A percentile compares a stretch with the other conserved stretches of the same genome.
These are phyloP conservation scores for Aspergillus fumigatus DNA, from an alignment of 2,329 filamentous ascomycete species.

Conservation along the genomic window DNA sequence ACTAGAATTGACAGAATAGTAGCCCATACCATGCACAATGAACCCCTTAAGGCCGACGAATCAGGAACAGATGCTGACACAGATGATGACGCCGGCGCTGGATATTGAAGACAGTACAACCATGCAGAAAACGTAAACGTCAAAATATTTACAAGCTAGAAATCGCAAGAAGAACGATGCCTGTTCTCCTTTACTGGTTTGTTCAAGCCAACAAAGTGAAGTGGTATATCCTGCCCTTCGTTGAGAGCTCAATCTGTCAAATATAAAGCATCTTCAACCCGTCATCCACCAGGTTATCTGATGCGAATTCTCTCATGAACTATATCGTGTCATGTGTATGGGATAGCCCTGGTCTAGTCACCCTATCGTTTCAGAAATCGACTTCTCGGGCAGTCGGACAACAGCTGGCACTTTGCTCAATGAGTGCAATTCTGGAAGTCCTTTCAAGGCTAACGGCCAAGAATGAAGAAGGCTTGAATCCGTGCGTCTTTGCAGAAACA, in stretches of 20 bases:
- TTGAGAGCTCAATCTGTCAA: not conserved
- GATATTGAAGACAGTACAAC: conserved; percentile 3
- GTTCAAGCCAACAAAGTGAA: not conserved
- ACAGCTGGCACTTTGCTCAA: not conserved
- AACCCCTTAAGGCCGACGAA: not conserved
- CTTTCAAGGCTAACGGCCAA: not conserved
- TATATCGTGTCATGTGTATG: conserved; percentile 5
- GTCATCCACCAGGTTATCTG: not conserved
- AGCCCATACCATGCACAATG: not conserved
- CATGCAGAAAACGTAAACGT: not conserved
- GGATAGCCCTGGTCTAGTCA: not conserved
- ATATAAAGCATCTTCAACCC: not conserved
- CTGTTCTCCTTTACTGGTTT: not conserved
- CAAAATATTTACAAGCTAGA: not conserved
- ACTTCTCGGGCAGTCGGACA: not conserved
- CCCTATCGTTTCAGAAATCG: not conserved
- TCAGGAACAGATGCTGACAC: not conserved
- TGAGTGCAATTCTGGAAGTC: not conserved
- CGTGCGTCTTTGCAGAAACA: not conserved
- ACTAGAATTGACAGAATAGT: not conserved
- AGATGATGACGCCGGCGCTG: conserved; percentile 1
- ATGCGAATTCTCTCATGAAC: not conserved
- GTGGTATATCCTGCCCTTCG: not conserved
- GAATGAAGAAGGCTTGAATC: not conserved
- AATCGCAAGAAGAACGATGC: not conserved